Evolutionary conservation across 176 grass and related monocot species (phyloP).

Genomic region (Ampelocalamus luodianensis): DNA sequence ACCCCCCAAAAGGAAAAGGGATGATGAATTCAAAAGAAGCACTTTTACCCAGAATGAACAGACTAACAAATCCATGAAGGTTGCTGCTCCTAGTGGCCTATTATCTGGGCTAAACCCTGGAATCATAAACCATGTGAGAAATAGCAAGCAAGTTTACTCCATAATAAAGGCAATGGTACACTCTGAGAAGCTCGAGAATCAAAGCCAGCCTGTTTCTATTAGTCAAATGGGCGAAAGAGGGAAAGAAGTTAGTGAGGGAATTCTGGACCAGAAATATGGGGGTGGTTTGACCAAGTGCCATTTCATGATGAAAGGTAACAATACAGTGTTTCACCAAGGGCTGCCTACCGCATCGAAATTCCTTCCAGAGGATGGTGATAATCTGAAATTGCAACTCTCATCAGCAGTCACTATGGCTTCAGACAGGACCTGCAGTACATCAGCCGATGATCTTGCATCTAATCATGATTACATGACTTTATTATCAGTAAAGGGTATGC

Average conservation of each 20-base stretch:
- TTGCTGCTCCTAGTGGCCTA: constrained; percentile 87
- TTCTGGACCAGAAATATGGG: constrained; percentile 42
- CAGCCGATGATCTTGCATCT: constrained; percentile 55
- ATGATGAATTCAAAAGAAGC: constrained; percentile 53
- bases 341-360: constrained; percentile 42
- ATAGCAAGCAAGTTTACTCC: constrained; percentile 96
- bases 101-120: constrained; percentile 94
- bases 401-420: constrained; percentile 55
- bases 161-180: constrained; percentile 95
- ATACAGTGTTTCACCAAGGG: constrained; percentile 38
- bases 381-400: constrained; percentile 69
- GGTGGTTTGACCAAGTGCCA: constrained; percentile 44
- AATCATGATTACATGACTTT: constrained; percentile 68
- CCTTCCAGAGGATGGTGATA: constrained; percentile 36
- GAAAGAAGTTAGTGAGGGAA: constrained; percentile 43
- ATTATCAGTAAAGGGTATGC: constrained; percentile 83
- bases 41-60: constrained; percentile 62
- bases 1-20: constrained; percentile 65
- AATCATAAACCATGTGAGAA: constrained; percentile 99
- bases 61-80: constrained; percentile 65
- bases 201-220: constrained; percentile 35
- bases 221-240: constrained; percentile 47
- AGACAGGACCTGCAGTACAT: constrained; percentile 61
- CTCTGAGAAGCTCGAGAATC: constrained; percentile 67
- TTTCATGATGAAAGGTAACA: constrained; percentile 43